Evolutionary conservation across 2,329 filamentous ascomycete species (phyloP), one percentile per base, ranked within the genome.

Genomic region (Atkinsonella texensis): DNA sequence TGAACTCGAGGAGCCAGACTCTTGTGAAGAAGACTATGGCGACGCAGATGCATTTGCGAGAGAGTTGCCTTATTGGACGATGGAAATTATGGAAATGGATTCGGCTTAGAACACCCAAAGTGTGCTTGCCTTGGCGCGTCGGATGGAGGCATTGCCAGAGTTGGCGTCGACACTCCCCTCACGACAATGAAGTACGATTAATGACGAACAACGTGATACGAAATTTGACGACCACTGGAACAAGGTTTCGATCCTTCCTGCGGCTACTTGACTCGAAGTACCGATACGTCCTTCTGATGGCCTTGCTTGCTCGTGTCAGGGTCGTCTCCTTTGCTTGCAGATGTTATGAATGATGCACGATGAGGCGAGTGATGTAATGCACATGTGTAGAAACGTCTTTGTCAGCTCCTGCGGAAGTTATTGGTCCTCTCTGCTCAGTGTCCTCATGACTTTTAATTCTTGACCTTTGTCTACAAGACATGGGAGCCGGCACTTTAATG

Each of bases 1-100:
- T 39, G 75, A 79, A 62, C 65, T 75, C 1, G 75, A 77, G 15
- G 75, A 78, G 60, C 75, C 75, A 11, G 68, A 71, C 52, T 75
- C 73, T 23, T 70, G 68, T 53, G 72, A 74, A 23, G 72, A 74
- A 41, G 71, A 73, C 48, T 62, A 63, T 44, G 59, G 66, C 13
- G 63, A 69, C 10, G 66, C 69, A 20, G 65, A 71, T 49, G 60
- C 65, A n/a, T 63, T 76, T 17, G 73, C 73, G 4, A 67, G 67
- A 48, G 73, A 77, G 59, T 62, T 78, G 11, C 75, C 75, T 1
- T 76, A 75, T 57, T 76, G 70, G 56, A 67, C 68, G 2, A 66
- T 74, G 54, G 71, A 76, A 59, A 72, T 70, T 53, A 76, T 77
- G 71, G 74, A 77, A 56, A 65, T 76, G 51, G 72, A 74, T 48